Conservation (phyloP, 2,329 filamentous ascomycete genomes). For the Samsoniella hepiali region DNA sequence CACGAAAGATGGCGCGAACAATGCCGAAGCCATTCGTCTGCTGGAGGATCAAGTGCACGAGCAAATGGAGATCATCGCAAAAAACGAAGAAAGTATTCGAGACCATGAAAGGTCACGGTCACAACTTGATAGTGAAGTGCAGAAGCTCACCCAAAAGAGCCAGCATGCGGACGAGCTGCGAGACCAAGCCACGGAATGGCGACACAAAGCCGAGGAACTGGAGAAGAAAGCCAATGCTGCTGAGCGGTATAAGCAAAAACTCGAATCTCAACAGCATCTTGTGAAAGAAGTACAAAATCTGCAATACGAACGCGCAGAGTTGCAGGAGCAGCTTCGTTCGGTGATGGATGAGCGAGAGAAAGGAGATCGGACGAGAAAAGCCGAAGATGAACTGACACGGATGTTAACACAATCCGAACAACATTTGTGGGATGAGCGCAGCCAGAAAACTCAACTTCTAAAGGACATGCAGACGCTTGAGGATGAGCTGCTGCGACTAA, state of each 20-base stretch:
- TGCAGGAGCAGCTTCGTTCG: conserved; percentile 46
- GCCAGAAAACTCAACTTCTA: conserved; percentile 45
- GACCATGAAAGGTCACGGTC: conserved; percentile 37
- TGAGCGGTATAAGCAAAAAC: conserved; percentile 61
- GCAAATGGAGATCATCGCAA: conserved; percentile 67
- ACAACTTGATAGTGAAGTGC: conserved; percentile 57
- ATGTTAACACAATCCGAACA: conserved; percentile 42
- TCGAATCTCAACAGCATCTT: conserved; percentile 54
- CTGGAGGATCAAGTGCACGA: conserved; percentile 59
- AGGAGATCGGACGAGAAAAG: conserved; percentile 33
- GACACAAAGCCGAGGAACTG: conserved; percentile 55
- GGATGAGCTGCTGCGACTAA: conserved; percentile 46
- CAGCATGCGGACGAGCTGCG: conserved; percentile 50
- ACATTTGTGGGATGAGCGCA: conserved; percentile 42
- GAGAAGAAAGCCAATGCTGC: conserved; percentile 61
- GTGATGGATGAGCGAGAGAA: conserved; percentile 36
- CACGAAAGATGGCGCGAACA: conserved; percentile 50
- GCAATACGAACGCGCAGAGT: conserved; percentile 52
- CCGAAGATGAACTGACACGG: conserved; percentile 39
- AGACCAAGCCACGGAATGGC: conserved; percentile 59
- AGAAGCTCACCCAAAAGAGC: conserved; percentile 43
- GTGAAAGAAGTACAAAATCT: conserved; percentile 55
- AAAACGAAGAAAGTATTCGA: conserved; percentile 55
- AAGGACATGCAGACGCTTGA: conserved; percentile 44
- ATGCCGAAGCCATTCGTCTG: conserved; percentile 49